Evolutionary conservation across 2,329 filamentous ascomycete species (phyloP), one percentile per base, ranked within the genome.

Genomic region (Rhynchosporium agropyri): DNA sequence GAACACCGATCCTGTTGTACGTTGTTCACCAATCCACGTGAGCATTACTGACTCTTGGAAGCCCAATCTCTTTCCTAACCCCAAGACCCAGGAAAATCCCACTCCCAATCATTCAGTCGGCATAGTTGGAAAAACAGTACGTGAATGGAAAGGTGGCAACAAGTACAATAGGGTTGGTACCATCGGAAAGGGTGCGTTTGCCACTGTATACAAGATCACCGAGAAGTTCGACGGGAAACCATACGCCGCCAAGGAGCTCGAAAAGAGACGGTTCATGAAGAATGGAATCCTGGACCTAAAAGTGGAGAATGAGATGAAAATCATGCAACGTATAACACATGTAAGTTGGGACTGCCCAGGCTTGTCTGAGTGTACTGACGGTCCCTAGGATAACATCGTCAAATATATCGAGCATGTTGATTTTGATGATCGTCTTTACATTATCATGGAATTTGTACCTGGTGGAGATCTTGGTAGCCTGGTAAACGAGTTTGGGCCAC

Each of bases 251-350:
- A 99, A 99, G 75, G 92, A 98, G 76, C 84, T 99, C 3, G 92
- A 97, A 76, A 98, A 97, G 78, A 86, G 90, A 58, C 87, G 88
- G 20, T 96, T 97, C 73, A 91, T 97, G 80, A 97, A 96, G 78
- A 95, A 97, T 70, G 93, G 92, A 2, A 82, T 93, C 26, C 77
- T 97, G 28, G 92, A 97, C 71, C 89, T 92, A 68, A 97, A 96
- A 75, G 89, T 98, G 13, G 91, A 97, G 73, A 97, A 96, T 71
- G 95, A 99, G 78, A 94, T 99, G 89, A 90, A 87, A 68, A 98
- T 99, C 70, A 98, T 99, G 92, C 87, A 89, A 71, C 84, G 82
- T 60, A 84, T 98, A 58, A 81, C 88, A 60, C 95, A 99, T 79
- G 90, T 92, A 79, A 82, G 89, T 76, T 36, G 33, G 6, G 36